Evolutionary conservation across 2,329 filamentous ascomycete species (phyloP), one percentile per base, ranked within the genome.

Genomic region (Teratosphaeria gauchensis): DNA sequence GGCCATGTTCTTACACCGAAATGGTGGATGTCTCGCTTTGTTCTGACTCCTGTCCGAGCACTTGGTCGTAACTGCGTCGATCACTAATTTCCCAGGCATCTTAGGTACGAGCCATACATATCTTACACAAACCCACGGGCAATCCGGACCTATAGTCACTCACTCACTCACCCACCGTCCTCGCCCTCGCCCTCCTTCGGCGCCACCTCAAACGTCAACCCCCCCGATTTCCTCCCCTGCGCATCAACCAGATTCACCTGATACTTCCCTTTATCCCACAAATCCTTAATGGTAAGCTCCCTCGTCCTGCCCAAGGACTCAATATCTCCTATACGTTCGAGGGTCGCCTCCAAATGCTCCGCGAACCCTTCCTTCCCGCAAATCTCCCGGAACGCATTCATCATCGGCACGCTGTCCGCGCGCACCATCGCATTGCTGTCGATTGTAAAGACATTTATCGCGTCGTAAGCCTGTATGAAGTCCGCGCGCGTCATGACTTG

Each of bases 401-500:
- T 90, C 94, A 99, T 99, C 1, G 94, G 94, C 30, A 99, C 92
- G 1, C 87, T 92, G 72, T 95, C 92, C 1, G 94, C 94, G 53
- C 94, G 85, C 7, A 99, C 94, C 72, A 88, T 87, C 16, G 92
- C 90, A 48, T 83, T 82, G 59, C 86, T 90, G 61, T 95, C 92
- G 68, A 99, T 97, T 62, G 89, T 94, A 75, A 97, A 96, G 60
- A 99, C 84, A 71, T 97, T 97, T 61, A 94, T 83, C 63, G 94
- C 89, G 75, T 99, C 94, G 70, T 97, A 92, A 61, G 85, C 82
- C 65, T 94, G 65, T 68, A 97, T 92, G 72, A 97, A 99, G 74
- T 99, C 94, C 60, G 90, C 87, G 56, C 94, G 83, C 14, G 94
- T 97, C 92, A 96, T 96, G 71, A 96, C 87, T 74, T 96, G 82